phyloP scores from a whole-genome alignment of 1,284 basidiomycete genomes.

The Peniophora sp. region DNA sequence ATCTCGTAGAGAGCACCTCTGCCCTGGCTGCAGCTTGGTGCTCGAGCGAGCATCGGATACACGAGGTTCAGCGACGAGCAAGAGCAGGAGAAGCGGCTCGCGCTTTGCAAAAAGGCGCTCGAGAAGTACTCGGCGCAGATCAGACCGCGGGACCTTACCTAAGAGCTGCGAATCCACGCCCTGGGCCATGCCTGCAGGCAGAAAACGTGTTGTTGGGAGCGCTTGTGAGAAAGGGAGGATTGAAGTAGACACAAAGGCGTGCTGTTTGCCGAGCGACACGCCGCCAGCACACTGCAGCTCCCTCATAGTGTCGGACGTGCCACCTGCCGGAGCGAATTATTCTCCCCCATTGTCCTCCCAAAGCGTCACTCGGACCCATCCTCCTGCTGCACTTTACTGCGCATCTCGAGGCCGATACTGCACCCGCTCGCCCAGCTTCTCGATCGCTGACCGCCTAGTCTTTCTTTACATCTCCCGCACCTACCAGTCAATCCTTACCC shows the following conservation, averaged over 20 bases:
- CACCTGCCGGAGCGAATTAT: conserved; percentile 14
- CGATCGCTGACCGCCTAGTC: not conserved
- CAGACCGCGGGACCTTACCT: conserved; percentile 16
- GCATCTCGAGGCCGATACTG: not conserved
- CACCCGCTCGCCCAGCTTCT: not conserved
- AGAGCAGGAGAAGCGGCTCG: conserved; percentile 3
- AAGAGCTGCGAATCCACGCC: conserved; percentile 21
- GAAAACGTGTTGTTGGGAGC: conserved; percentile 24
- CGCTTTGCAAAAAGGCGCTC: conserved; percentile 1
- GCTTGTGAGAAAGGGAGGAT: conserved; percentile 10
- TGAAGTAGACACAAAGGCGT: conserved; percentile 13
- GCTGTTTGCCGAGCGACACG: conserved; percentile 20
- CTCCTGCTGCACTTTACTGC: not conserved
- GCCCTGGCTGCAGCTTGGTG: no score
- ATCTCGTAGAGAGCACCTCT: no score
- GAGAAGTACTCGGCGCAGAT: conserved; percentile 14
- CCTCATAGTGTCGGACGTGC: not conserved
- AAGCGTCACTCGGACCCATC: no score
- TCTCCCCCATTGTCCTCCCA: not conserved
- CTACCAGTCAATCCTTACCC: not conserved
- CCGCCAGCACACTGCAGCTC: conserved; percentile 2
- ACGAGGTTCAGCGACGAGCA: not conserved
- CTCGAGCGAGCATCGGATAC: no score
- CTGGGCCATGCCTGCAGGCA: conserved; percentile 27
- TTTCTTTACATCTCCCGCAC: not conserved